phyloP scores from a whole-genome alignment of 1,139 yeast species.

The Debaryomyces udenii region DNA sequence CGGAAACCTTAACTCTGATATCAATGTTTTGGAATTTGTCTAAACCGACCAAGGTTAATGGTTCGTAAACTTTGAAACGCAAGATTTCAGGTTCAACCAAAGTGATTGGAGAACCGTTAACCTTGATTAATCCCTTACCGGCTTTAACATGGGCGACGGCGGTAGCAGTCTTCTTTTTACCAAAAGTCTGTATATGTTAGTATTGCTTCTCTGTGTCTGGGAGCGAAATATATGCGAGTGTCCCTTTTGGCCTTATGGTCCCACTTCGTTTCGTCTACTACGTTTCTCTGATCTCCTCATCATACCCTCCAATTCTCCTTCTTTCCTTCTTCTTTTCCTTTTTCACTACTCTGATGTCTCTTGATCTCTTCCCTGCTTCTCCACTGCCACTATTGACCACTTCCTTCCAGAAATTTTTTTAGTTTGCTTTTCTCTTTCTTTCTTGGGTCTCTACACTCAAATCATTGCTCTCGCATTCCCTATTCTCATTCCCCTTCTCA shows the following conservation, averaged over 20 bases:
- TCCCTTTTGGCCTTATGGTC: too few species aligned
- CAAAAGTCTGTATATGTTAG: slow-evolving; percentile 79
- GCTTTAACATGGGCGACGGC: slow-evolving; percentile 99
- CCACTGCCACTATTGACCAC: too few species aligned
- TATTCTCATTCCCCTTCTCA: slow-evolving; percentile 2
- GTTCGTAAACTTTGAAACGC: slow-evolving; percentile 99
- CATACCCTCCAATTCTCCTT: too few species aligned
- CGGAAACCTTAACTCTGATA: slow-evolving; percentile 98
- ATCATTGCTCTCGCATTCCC: too few species aligned
- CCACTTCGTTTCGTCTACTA: too few species aligned
- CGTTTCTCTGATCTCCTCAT: too few species aligned
- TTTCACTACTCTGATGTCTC: too few species aligned
- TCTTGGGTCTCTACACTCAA: not conserved
- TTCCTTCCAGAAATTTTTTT: too few species aligned
- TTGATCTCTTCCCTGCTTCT: too few species aligned
- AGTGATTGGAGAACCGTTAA: slow-evolving; percentile 99
- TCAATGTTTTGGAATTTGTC: slow-evolving; percentile 98
- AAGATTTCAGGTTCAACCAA: slow-evolving; percentile 98
- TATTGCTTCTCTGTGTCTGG: slow-evolving; percentile 22
- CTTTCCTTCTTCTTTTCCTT: too few species aligned
- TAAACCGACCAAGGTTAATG: slow-evolving; percentile 95
- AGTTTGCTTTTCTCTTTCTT: too few species aligned
- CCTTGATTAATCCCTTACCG: slow-evolving; percentile 99
- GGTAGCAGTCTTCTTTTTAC: slow-evolving; percentile 99
- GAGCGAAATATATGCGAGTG: too few species aligned